Evolutionary conservation across 305 asterid genomes (phyloP), one percentile per base, ranked within the genome.

Genomic region (Ruellia speciosa): DNA sequence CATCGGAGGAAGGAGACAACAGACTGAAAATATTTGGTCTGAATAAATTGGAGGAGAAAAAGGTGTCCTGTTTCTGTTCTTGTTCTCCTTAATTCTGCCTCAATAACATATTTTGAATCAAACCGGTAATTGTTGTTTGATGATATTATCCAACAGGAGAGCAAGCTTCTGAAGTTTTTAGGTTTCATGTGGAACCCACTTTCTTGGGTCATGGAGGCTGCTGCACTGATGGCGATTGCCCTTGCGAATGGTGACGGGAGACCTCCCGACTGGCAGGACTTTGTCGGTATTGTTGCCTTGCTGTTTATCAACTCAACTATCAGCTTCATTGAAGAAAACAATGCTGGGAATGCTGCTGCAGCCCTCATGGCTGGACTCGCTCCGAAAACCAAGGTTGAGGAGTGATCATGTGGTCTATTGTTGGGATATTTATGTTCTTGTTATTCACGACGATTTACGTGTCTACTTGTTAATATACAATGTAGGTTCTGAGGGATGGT

Each of bases 131-230:
- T n/a, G 63, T 49, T 35, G 15, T 52, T 57, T 17, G 35, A 40
- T 37, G 33, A 34, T 59, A 0, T 15, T 50, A 2, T 18, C 13
- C 24, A 64, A 33, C 71, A 81, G 87, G 87, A 81, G 65, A 81
- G 82, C 77, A 81, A 81, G 71, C 14, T 81, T 9, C 84, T 81
- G 62, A 81, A 81, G 82, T 81, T 81, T 47, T 57, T 81, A 35
- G 84, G 87, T 49, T 81, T 81, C 51, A 78, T 81, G 87, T 81
- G 87, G 84, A 81, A 81, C 68, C 87, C 87, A 7, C 60, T 81
- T 15, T 81, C 87, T 7, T 81, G 87, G 87, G 87, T 81, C 4
- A 81, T 81, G 87, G 87, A 81, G 57, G 87, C 84, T 63, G 87
- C 87, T 33, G 87, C 84, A 56, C 58, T 81, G 45, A 81, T 81